Base-by-base conservation (phyloP, 208 protist genomes). In the Acanthamoeba healyi region DNA sequence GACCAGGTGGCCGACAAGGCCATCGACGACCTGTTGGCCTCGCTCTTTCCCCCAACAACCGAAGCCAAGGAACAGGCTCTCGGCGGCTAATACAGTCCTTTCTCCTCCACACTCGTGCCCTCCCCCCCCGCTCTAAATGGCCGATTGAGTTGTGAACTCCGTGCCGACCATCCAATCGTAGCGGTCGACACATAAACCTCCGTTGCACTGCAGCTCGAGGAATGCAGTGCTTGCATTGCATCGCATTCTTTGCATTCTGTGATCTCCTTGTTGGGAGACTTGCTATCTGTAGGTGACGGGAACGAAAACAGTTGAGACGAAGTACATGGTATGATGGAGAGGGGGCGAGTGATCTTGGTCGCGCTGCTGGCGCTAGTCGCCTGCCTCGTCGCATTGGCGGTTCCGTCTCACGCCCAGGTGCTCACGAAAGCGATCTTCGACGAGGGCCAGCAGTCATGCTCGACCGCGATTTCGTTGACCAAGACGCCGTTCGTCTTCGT, bases 1-100 rank as follows among this genome's bases (percentile, higher is more conserved):
- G 74, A 84, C 42, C 44, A 84, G 46, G 74, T 84, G 44, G 46
- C 74, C 19, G 74, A 84, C 7, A 84, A 84, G 44, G 46, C 74
- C 24, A 84, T 84, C 9, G 74, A 84, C 29, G 74, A 84, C 29
- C 24, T 84, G 74, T 56, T 84, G 38, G 38, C 74, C 24, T 58
- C 74, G 29, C 38, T 84, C 42, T 84, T 84, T 36, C 74, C 74
- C 36, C 38, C 74, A 1, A 3, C 36, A 12, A 12, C 19, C 38
- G 74, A 84, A 56, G 24, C 38, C 74, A 84, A 84, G 58, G 74
- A 84, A 56, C 19, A 84, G 24, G n/a, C 34, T 10, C 22, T 79
- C 29, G 63, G 63, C n/a, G 63, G 63, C 26, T 72, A 19, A 72
- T 22, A 12, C 36, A 7, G 24, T 19, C 29, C 3, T 44, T 32